phyloP scores from a whole-genome alignment of 768 basidiomycete genomes.

The Boletus reticuloceps region DNA sequence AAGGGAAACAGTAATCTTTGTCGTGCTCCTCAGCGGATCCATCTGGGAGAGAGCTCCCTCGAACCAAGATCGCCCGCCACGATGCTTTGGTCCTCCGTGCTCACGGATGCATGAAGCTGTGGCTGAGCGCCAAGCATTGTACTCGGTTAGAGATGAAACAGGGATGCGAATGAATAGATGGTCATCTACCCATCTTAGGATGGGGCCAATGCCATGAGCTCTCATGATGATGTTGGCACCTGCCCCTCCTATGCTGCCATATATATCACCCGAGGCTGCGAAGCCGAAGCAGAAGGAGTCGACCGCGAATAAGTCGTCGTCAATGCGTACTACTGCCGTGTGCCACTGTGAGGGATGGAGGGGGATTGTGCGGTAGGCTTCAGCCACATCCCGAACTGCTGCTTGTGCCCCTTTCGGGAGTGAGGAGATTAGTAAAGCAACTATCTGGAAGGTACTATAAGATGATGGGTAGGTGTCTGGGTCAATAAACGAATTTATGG shows the following conservation, averaged over 20 bases:
- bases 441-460: not conserved
- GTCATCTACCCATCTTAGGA: not conserved
- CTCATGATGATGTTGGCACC: not conserved
- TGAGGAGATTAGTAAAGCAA: not conserved
- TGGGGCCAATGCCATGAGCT: not conserved
- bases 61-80: not conserved
- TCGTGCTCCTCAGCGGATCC: not conserved
- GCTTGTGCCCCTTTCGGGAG: not conserved
- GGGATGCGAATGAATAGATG: not conserved
- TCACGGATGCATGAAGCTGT: no score
- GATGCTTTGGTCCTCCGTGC: no score
- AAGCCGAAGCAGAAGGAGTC: not conserved
- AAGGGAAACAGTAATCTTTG: not conserved
- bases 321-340: accelerated
- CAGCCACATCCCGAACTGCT: not conserved
- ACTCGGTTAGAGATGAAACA: no score
- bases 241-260: not conserved
- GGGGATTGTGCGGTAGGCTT: not conserved
- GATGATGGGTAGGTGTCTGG: slow-evolving; percentile 1
- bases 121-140: no score
- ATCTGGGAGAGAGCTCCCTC: not conserved
- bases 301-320: not conserved
- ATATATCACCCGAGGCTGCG: not conserved
- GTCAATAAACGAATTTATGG: slow-evolving; percentile 35
- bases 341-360: not conserved